A percentile compares a stretch with the other conserved stretches of the same genome.
Evolutionary conservation across 164 flowering plant species (phyloP).

Genomic region (Macadamia integrifolia): DNA sequence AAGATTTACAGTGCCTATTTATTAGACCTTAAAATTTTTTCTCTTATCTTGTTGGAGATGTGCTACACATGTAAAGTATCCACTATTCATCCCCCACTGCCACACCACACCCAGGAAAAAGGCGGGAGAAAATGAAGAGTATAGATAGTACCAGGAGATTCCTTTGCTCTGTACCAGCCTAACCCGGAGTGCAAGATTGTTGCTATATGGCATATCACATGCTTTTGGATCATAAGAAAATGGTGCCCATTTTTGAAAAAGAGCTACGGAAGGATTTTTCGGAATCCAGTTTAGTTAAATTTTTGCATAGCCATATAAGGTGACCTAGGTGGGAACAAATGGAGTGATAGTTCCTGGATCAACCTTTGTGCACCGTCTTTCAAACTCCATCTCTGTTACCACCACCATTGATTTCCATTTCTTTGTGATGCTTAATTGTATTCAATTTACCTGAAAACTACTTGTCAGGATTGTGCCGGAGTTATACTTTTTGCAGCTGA

Average conservation of each 20-base stretch:
- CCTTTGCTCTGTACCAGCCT: neutral
- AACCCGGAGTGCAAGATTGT: neutral
- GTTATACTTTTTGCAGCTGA: constrained; percentile 92
- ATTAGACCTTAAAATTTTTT: too few relatives aligned
- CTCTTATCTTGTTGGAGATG: too few relatives aligned
- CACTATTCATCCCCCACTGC: too few relatives aligned
- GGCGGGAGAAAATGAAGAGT: too few relatives aligned
- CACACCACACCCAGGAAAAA: too few relatives aligned
- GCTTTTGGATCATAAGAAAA: neutral
- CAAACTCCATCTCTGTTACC: neutral
- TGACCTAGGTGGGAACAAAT: neutral
- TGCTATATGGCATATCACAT: neutral
- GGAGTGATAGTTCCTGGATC: neutral
- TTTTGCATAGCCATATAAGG: neutral
- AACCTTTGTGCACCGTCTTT: neutral
- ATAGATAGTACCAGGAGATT: neutral
- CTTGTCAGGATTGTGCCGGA: constrained; percentile 91
- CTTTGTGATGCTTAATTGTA: constrained; percentile 1
- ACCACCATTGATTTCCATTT: too few relatives aligned
- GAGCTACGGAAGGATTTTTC: neutral
- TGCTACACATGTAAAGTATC: too few relatives aligned
- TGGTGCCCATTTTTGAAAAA: neutral
- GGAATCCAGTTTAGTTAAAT: neutral
- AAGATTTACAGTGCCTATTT: too few relatives aligned
- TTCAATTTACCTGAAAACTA: constrained; percentile 1